Percentiles rank a stretch among this genome's conserved stretches.
Evolutionary conservation across 805 yeast species (phyloP).

Genomic region (Kodamaea kaohsiungensis): DNA sequence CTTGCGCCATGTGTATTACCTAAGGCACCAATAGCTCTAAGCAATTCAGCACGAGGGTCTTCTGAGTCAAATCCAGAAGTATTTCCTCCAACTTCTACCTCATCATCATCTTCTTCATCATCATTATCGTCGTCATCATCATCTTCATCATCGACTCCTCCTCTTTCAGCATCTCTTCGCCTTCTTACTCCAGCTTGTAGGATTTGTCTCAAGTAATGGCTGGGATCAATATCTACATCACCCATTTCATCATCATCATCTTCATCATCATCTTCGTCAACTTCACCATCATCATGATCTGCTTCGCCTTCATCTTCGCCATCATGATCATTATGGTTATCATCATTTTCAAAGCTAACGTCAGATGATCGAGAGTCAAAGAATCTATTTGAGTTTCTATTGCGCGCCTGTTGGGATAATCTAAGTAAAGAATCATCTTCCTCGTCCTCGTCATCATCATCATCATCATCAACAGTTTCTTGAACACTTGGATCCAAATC

Average conservation of each 20-base stretch:
- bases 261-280: slow-evolving; percentile 7
- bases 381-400: slow-evolving; percentile 20
- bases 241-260: slow-evolving; percentile 11
- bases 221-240: slow-evolving; percentile 14
- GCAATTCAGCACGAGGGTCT: slow-evolving; percentile 22
- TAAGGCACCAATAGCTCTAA: slow-evolving; percentile 24
- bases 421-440: slow-evolving; percentile 33
- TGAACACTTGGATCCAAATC: slow-evolving; percentile 17
- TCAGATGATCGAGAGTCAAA: slow-evolving; percentile 17
- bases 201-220: slow-evolving; percentile 8
- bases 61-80: background rate
- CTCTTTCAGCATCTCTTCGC: slow-evolving; percentile 14
- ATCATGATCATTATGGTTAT: slow-evolving; percentile 18
- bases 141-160: slow-evolving; percentile 13
- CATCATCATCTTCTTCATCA: slow-evolving; percentile 8
- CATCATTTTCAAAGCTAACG: slow-evolving; percentile 23
- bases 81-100: background rate
- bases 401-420: slow-evolving; percentile 38
- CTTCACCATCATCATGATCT: slow-evolving; percentile 12
- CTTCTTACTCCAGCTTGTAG: slow-evolving; percentile 11
- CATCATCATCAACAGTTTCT: slow-evolving; percentile 17
- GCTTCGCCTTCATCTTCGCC: slow-evolving; percentile 7
- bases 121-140: slow-evolving; percentile 11
- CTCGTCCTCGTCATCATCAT: slow-evolving; percentile 18
- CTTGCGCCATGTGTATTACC: background rate